A percentile compares a stretch with the other conserved stretches of the same genome.
Conservation (phyloP, 2,329 filamentous ascomycete genomes). For the Ceratocystis papillata region DNA sequence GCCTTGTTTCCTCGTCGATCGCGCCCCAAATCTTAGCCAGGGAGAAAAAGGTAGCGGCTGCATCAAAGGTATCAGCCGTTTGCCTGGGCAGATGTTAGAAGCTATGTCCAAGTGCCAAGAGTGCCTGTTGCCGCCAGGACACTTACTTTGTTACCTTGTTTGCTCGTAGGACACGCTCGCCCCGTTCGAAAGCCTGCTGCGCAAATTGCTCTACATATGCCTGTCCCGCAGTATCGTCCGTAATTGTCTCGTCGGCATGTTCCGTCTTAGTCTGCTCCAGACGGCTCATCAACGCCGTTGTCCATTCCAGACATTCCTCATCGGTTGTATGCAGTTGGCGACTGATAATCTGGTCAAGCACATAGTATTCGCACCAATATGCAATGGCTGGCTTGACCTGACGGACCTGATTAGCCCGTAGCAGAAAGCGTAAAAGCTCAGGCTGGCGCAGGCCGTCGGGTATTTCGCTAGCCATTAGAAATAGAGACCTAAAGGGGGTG, state of each 20-base stretch:
- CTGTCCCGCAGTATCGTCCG: constrained; percentile 75
- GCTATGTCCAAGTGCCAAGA: background rate
- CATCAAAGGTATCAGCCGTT: constrained; percentile 88
- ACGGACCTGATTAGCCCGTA: constrained; percentile 74
- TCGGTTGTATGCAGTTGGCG: constrained; percentile 69
- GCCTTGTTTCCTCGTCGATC: constrained; percentile 60
- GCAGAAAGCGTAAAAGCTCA: constrained; percentile 74
- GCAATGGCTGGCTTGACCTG: constrained; percentile 74
- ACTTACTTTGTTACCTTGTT: constrained; percentile 69
- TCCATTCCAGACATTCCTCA: constrained; percentile 69
- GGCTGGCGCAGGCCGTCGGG: constrained; percentile 65
- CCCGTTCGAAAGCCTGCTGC: constrained; percentile 73
- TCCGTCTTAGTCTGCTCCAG: constrained; percentile 70
- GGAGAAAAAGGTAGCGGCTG: constrained; percentile 85
- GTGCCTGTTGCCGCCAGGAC: too few relatives aligned
- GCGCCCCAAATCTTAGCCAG: constrained; percentile 73
- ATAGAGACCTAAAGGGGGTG: background rate
- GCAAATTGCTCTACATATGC: constrained; percentile 93
- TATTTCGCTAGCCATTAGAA: constrained; percentile 35
- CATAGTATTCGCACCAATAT: constrained; percentile 95
- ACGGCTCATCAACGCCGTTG: constrained; percentile 77
- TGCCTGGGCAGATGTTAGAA: constrained; percentile 43
- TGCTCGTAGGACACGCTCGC: constrained; percentile 68
- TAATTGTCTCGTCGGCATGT: constrained; percentile 64
- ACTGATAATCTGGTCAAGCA: constrained; percentile 80